Evolutionary conservation across 371 early-diverging fungal genomes (phyloP), one percentile per base, ranked within the genome.

Genomic region (Syncephalastrum monosporum): DNA sequence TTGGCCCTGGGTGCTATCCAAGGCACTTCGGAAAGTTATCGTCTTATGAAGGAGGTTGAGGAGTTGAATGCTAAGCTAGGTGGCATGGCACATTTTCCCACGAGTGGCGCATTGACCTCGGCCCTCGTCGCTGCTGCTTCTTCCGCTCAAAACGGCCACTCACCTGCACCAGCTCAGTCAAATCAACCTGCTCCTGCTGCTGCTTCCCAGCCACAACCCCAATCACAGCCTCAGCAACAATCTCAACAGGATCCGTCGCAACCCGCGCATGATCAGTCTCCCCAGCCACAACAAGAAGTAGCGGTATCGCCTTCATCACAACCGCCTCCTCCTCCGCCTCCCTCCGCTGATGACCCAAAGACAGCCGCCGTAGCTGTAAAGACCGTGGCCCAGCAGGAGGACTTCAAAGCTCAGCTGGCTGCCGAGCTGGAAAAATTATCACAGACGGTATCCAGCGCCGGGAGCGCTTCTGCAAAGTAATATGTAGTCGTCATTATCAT

Each of bases 41-140:
- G 82, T 13, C 44, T 84, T 41, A 84, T 84, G 76, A 82, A 82
- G 58, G 82, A 84, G 52, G 84, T 84, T 3, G 82, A 87, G 59
- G 86, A 88, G 57, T 69, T 89, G 45, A 85, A 85, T 55, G 87
- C 85, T 33, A 88, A 86, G 61, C 64, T 91, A 46, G 80, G 83
- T 4, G 77, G 79, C 65, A 84, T 67, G 60, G 71, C 68, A 29
- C 81, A 65, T 65, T 69, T 63, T 62, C 67, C 67, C 50, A 47
- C 61, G 29, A 70, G 42, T 55, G 70, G 43, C 29, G 71, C 65
- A 56, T 65, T 71, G 7, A 71, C 67, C 1, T 61, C 71, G 29
- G 67, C 68, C 8, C 61, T 70, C 15, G 61, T 70, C 55, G 70
- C 70, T 12, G 70, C 64, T 25, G 64, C 68, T 8, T 47, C 45